phyloP scores from a whole-genome alignment of 108 stramenopile species.

The Aurantiochytrium sp. region DNA sequence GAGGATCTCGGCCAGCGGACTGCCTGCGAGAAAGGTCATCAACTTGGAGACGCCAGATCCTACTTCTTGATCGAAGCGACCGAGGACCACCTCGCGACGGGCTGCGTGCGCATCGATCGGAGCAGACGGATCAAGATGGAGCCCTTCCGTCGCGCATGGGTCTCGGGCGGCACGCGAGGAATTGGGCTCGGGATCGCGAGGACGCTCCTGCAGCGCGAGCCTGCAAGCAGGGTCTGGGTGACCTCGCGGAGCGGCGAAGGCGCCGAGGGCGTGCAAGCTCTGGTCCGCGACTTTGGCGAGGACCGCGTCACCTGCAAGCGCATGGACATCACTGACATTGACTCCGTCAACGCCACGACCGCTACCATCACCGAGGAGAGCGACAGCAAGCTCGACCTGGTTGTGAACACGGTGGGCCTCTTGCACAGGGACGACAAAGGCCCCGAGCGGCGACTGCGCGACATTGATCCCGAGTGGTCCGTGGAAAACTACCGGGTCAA shows the following conservation, averaged over 20 bases:
- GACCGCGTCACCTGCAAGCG: background rate
- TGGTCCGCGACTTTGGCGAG: background rate
- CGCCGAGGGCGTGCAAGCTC: background rate
- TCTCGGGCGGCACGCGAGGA: background rate
- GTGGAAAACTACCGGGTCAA: slow-evolving; percentile 42
- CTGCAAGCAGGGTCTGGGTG: background rate
- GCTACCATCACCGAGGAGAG: background rate
- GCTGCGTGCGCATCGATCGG: too few species aligned
- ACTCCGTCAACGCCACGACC: background rate
- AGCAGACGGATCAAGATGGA: too few species aligned
- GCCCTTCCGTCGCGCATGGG: slow-evolving; percentile 4
- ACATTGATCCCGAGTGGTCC: slow-evolving; percentile 74
- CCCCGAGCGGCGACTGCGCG: slow-evolving; percentile 67
- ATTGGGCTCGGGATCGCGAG: background rate
- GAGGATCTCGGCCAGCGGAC: too few species aligned
- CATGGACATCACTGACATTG: background rate
- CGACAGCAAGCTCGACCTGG: slow-evolving; percentile 51
- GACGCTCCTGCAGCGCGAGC: background rate
- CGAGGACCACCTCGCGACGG: too few species aligned
- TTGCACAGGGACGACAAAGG: slow-evolving; percentile 65
- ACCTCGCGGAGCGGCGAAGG: background rate
- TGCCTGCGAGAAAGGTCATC: too few species aligned
- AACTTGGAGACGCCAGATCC: too few species aligned
- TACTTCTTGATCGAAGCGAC: too few species aligned
- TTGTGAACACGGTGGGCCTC: slow-evolving; percentile 75